These are phyloP conservation scores for Aspergillus fijiensis DNA, from an alignment of 2,329 filamentous ascomycete species.

Conservation along the genomic window DNA sequence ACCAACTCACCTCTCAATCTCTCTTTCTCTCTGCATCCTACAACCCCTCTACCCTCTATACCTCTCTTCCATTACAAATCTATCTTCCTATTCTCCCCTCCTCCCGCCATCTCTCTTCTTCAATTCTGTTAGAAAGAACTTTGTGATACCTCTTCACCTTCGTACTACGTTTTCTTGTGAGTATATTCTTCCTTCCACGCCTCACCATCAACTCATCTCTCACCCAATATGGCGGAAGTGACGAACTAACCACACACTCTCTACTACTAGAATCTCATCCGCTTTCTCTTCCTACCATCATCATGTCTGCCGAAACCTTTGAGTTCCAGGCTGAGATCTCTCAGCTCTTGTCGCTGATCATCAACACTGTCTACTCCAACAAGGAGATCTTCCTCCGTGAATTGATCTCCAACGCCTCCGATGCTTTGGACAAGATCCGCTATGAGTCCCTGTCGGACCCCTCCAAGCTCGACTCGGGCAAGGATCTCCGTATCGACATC, in stretches of 20 bases:
- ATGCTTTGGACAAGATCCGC: slow-evolving; percentile 99
- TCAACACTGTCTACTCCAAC: slow-evolving; percentile 99
- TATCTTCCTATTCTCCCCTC: slow-evolving; percentile 9
- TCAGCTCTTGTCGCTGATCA: slow-evolving; percentile 99
- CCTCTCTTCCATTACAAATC: slow-evolving; percentile 4
- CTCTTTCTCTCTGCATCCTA: slow-evolving; percentile 9
- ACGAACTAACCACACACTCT: slow-evolving; percentile 5
- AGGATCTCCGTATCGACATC: slow-evolving; percentile 98
- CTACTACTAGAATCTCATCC: slow-evolving; percentile 16
- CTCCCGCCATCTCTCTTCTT: not conserved
- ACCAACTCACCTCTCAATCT: slow-evolving; percentile 20
- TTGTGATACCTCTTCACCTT: not conserved
- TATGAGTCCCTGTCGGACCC: slow-evolving; percentile 98
- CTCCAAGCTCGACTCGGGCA: slow-evolving; percentile 93
- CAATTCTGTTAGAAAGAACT: not conserved
- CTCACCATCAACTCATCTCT: no score
- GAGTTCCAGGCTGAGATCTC: slow-evolving; percentile 99
- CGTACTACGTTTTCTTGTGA: not conserved
- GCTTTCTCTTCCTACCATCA: slow-evolving; percentile 36
- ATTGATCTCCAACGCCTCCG: slow-evolving; percentile 95
- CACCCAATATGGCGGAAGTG: no score
- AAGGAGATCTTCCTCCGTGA: slow-evolving; percentile 99
- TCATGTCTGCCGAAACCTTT: slow-evolving; percentile 89
- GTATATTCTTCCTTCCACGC: not conserved
- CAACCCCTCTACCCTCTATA: slow-evolving; percentile 4